Evolutionary conservation across 129 eudicot genomes (phyloP), one percentile per base, ranked within the genome.

Genomic region (Erigeron canadensis): DNA sequence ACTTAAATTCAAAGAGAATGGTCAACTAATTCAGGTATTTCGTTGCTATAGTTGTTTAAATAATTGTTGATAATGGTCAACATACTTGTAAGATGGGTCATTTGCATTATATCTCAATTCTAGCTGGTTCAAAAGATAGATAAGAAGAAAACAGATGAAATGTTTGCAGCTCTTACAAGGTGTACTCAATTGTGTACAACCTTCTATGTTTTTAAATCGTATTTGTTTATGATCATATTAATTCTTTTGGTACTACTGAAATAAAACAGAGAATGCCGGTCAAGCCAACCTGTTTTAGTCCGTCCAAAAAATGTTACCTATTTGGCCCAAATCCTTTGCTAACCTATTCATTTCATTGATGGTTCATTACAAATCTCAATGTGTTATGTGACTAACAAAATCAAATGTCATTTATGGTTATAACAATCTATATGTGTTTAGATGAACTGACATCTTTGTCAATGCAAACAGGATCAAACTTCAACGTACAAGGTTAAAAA

Each of bases 21-120:
- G 96, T 75, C 98, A 89, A 65, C 74, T 93, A 37, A 71, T 86
- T 19, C 96, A 93, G 95, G 98, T 93, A 21, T 58, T 70, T 21
- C 16, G 47, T 21, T 28, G 67, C 56, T 18, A 15, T 70, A 62
- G 46, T 46, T 68, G 4, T 70, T 39, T 48, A 16, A 16, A 38
- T 21, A 46, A 37, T 50, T 16, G 44, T 62, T 45, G 70, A 61
- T 46, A 13, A 63, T 73, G 4, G 48, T 38, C 54, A 1, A 19
- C 54, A 17, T n/a, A 10, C 34, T 17, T n/a, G 28, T 0, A 6
- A 67, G 23, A 53, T 53, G 22, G 58, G 34, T 28, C 34, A 0
- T 28, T 68, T 41, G 37, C n/a, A 18, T 10, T 38, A 48, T 11
- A 48, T 67, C 3, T 39, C 0, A 23, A 48, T 50, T 50, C 19